phyloP scores from a whole-genome alignment of 2,329 filamentous ascomycete species.

The Curvularia sp. region DNA sequence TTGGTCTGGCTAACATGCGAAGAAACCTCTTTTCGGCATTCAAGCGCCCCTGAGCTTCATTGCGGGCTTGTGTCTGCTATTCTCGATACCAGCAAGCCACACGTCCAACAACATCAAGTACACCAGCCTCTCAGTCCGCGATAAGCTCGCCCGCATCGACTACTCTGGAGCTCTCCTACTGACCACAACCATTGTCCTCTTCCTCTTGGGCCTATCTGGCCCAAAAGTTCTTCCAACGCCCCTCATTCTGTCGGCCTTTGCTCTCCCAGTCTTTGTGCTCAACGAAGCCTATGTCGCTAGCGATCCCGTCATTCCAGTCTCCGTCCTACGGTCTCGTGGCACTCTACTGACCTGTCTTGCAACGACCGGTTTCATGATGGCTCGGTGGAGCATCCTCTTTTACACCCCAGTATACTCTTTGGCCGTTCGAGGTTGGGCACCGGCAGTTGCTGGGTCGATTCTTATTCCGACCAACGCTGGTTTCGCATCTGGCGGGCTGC shows the following conservation, averaged over 20 bases:
- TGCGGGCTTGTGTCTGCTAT: conserved; percentile 67
- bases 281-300: conserved; percentile 69
- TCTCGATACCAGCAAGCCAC: conserved; percentile 66
- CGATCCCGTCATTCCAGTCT: conserved; percentile 78
- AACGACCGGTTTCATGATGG: conserved; percentile 79
- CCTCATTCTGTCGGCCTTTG: conserved; percentile 65
- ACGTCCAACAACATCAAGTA: conserved; percentile 48
- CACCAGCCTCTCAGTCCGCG: conserved; percentile 48
- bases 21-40: conserved; percentile 75
- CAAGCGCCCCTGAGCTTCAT: conserved; percentile 71
- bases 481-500: conserved; percentile 75
- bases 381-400: conserved; percentile 81
- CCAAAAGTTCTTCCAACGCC: conserved; percentile 66
- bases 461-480: conserved; percentile 82
- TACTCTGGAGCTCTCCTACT: conserved; percentile 71
- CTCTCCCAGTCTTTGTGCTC: conserved; percentile 61
- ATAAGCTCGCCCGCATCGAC: conserved; percentile 72
- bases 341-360: conserved; percentile 76
- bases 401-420: conserved; percentile 82
- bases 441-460: conserved; percentile 74
- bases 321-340: conserved; percentile 72
- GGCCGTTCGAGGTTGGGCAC: conserved; percentile 72
- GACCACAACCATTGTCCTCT: conserved; percentile 66
- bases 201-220: conserved; percentile 74
- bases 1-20: conserved; percentile 14